Conservation (phyloP, 495 filamentous ascomycete species). For the Astrothelium macrocarpum region DNA sequence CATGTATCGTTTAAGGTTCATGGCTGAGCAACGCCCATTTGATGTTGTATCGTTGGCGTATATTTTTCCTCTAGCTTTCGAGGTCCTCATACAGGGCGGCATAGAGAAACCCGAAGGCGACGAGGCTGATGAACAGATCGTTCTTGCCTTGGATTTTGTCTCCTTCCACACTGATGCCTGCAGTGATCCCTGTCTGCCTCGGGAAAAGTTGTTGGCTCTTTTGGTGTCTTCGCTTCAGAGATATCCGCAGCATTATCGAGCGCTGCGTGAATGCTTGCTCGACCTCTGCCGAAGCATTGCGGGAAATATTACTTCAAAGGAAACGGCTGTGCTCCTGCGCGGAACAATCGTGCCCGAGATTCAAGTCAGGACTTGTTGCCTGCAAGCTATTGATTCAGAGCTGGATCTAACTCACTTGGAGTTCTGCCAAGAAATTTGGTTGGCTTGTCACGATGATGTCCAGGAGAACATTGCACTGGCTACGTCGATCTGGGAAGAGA, state of each 20-base stretch:
- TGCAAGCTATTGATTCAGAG: constrained; percentile 86
- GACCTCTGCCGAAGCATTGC: constrained; percentile 75
- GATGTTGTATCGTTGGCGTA: constrained; percentile 80
- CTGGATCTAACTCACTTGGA: constrained; percentile 79
- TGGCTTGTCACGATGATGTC: constrained; percentile 81
- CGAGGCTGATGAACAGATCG: constrained; percentile 75
- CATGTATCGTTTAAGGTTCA: constrained; percentile 79
- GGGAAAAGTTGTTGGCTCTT: constrained; percentile 56
- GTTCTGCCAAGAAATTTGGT: constrained; percentile 86
- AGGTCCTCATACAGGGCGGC: constrained; percentile 67
- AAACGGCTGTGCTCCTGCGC: constrained; percentile 60
- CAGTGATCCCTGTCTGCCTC: constrained; percentile 62
- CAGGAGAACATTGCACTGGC: constrained; percentile 81
- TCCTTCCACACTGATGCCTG: constrained; percentile 66
- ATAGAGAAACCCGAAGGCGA: constrained; percentile 58
- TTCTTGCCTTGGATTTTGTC: constrained; percentile 83
- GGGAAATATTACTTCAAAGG: constrained; percentile 57
- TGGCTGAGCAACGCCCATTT: constrained; percentile 84
- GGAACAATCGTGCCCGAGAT: constrained; percentile 69
- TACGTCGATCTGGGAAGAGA: constrained; percentile 87
- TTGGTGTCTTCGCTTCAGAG: constrained; percentile 75
- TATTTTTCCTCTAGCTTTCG: constrained; percentile 67
- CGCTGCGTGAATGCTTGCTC: constrained; percentile 80
- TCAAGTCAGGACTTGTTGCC: constrained; percentile 69
- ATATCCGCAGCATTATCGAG: constrained; percentile 86